These are phyloP conservation scores for Malassezia furfur DNA, from an alignment of 1,284 basidiomycete genomes.

Conservation along the genomic window DNA sequence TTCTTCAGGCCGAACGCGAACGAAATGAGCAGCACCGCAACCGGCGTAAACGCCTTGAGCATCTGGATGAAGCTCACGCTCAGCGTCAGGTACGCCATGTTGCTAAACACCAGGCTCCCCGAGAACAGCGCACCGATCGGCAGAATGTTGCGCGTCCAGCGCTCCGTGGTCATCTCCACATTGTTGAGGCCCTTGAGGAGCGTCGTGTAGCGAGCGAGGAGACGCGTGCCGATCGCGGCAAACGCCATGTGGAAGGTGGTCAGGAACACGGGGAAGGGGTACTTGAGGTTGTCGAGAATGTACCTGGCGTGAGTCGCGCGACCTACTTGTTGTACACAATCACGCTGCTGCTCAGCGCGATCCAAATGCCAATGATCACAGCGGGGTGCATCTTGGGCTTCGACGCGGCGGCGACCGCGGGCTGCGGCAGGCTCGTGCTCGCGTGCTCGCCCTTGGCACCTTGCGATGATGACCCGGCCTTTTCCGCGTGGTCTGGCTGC, in stretches of 20 bases:
- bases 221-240: slow-evolving; percentile 75
- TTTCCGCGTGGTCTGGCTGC: neutral
- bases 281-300: slow-evolving; percentile 55
- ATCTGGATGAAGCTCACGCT: slow-evolving; percentile 92
- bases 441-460: neutral
- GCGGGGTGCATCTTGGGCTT: slow-evolving; percentile 51
- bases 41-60: slow-evolving; percentile 97
- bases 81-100: slow-evolving; percentile 86
- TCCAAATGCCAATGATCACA: slow-evolving; percentile 76
- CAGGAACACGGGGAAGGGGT: slow-evolving; percentile 49
- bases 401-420: slow-evolving; percentile 7
- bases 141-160: slow-evolving; percentile 63
- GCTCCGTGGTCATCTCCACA: slow-evolving; percentile 59
- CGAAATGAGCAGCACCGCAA: slow-evolving; percentile 87
- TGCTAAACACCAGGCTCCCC: slow-evolving; percentile 79
- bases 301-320: slow-evolving; percentile 52
- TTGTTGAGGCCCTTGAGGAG: slow-evolving; percentile 83
- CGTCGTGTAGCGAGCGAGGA: slow-evolving; percentile 75
- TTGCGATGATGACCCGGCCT: neutral
- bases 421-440: slow-evolving; percentile 13
- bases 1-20: slow-evolving; percentile 82
- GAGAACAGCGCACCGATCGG: slow-evolving; percentile 89
- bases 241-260: slow-evolving; percentile 49
- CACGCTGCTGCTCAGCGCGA: slow-evolving; percentile 74
- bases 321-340: slow-evolving; percentile 76